These are phyloP conservation scores for Mycena leptocephala DNA, from an alignment of 768 basidiomycete genomes.

Conservation along the genomic window DNA sequence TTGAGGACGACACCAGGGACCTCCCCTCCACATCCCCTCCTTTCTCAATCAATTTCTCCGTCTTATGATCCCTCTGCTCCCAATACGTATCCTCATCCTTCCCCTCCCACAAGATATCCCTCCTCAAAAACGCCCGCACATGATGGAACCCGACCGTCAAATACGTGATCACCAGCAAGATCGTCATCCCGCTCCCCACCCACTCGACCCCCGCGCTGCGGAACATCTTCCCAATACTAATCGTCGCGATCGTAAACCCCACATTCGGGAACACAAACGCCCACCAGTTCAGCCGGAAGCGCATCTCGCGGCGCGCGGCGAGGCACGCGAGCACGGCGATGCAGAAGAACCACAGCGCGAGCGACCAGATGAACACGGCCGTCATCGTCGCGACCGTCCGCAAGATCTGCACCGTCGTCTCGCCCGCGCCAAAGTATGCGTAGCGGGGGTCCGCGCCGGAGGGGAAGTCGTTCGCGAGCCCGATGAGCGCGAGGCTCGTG, in stretches of 20 bases:
- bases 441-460: not conserved
- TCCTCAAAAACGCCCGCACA: not conserved
- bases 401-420: not conserved
- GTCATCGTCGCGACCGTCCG: not conserved
- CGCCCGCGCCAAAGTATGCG: not conserved
- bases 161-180: not conserved
- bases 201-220: not conserved
- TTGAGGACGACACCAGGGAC: no score
- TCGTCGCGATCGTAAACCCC: constrained; percentile 9
- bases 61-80: not conserved
- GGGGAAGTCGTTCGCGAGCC: constrained; percentile 1
- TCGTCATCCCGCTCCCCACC: not conserved
- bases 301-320: not conserved
- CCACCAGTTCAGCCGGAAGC: constrained; percentile 12
- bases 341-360: constrained; percentile 12
- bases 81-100: constrained; percentile 11
- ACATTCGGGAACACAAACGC: constrained; percentile 9
- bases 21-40: not conserved
- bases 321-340: not conserved
- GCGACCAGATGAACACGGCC: constrained; percentile 7
- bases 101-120: constrained; percentile 3
- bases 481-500: constrained; percentile 12
- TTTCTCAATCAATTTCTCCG: not conserved
- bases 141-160: not conserved
- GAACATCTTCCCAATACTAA: not conserved